These are phyloP conservation scores for Polytrichum formosum DNA, from an alignment of 225 moss, liverwort and hornwort species.

Conservation along the genomic window DNA sequence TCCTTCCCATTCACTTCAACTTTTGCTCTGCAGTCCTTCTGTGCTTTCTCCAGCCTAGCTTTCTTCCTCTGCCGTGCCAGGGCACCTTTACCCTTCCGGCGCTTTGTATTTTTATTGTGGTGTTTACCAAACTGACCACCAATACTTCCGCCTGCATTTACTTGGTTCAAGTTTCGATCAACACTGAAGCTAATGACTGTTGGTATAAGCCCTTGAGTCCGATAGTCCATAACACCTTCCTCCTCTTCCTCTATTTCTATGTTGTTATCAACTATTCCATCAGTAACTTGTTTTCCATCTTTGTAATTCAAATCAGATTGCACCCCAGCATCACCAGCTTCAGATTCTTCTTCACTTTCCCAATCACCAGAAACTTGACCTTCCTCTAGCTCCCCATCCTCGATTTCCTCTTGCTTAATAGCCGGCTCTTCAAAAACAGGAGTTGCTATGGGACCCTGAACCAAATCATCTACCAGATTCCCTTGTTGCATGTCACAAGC, in stretches of 20 bases:
- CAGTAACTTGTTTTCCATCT: slow-evolving; percentile 10
- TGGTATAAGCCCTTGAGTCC: slow-evolving; percentile 41
- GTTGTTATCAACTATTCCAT: slow-evolving; percentile 1
- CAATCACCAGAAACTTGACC: slow-evolving; percentile 42
- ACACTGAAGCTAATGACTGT: slow-evolving; percentile 13
- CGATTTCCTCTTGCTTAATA: slow-evolving; percentile 18
- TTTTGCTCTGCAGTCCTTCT: slow-evolving; percentile 21
- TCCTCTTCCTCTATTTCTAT: slow-evolving; percentile 16
- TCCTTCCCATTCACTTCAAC: slow-evolving; percentile 9
- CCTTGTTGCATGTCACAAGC: not conserved
- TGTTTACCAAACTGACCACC: slow-evolving; percentile 22
- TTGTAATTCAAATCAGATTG: slow-evolving; percentile 1
- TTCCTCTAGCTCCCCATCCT: slow-evolving; percentile 51
- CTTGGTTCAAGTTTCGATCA: slow-evolving; percentile 18
- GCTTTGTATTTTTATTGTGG: slow-evolving; percentile 33
- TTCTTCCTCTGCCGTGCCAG: slow-evolving; percentile 47
- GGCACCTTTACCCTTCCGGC: slow-evolving; percentile 58
- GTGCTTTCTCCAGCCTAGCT: slow-evolving; percentile 31
- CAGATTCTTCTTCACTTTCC: slow-evolving; percentile 30
- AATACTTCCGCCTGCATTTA: slow-evolving; percentile 1
- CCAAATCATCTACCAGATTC: slow-evolving; percentile 5
- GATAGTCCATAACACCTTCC: slow-evolving; percentile 39
- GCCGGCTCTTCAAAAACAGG: slow-evolving; percentile 8
- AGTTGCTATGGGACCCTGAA: slow-evolving; percentile 1
- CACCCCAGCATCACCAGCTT: slow-evolving; percentile 12